A percentile compares a stretch with the other conserved stretches of the same genome.
These are phyloP conservation scores for Tothia fuscella DNA, from an alignment of 2,329 filamentous ascomycete species.

Conservation along the genomic window DNA sequence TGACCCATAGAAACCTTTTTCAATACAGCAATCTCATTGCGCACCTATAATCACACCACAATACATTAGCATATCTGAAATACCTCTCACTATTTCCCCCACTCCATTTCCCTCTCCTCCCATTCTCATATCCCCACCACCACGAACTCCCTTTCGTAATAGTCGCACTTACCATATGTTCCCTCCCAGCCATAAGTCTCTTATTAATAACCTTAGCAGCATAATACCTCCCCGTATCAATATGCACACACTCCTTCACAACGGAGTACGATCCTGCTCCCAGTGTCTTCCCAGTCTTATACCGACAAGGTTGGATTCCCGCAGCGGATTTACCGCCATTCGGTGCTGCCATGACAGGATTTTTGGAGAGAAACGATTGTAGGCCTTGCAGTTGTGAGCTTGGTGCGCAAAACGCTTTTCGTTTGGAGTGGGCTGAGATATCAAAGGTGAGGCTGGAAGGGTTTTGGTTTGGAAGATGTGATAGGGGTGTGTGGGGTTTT, in stretches of 20 bases:
- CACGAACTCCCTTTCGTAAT: no score
- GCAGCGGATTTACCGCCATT: neutral
- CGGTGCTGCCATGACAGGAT: neutral
- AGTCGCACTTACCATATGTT: constrained; percentile 79
- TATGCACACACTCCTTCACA: constrained; percentile 97
- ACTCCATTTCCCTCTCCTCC: no score
- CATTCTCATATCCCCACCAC: neutral
- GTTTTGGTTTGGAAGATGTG: no score
- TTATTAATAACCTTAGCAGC: constrained; percentile 99
- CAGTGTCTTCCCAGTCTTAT: constrained; percentile 97
- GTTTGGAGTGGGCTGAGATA: no score
- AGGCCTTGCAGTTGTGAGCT: no score
- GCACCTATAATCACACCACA: constrained; percentile 58
- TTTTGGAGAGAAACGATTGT: neutral
- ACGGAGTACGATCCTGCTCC: constrained; percentile 96
- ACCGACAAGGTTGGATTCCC: constrained; percentile 26
- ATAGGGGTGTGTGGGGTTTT: no score
- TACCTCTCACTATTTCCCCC: neutral
- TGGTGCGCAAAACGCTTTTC: no score
- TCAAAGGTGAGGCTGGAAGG: no score
- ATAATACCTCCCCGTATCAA: constrained; percentile 95
- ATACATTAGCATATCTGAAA: no score
- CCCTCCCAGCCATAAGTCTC: constrained; percentile 87
- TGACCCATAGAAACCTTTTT: constrained; percentile 99
- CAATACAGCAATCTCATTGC: constrained; percentile 94